Evolutionary conservation across 331 rosid species (phyloP).

Genomic region (Malus hybrid): DNA sequence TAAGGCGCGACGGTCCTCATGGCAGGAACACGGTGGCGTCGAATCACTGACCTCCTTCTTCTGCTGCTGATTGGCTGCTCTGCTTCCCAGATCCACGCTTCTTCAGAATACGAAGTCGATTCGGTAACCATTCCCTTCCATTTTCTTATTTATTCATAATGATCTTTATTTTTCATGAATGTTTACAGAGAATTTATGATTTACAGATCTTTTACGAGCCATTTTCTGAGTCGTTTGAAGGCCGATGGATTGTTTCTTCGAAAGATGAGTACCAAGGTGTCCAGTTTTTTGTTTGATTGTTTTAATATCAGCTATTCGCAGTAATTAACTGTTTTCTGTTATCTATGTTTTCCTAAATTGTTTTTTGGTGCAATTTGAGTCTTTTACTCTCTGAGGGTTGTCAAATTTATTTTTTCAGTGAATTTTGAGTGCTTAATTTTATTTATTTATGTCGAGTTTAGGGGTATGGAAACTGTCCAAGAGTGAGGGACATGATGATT

Average conservation of each 20-base stretch:
- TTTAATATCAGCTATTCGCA: not conserved
- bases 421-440: not conserved
- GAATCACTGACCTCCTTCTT: not conserved
- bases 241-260: slow-evolving; percentile 64
- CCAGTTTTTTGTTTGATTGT: no score
- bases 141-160: no score
- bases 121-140: slow-evolving; percentile 24
- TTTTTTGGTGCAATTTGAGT: no score
- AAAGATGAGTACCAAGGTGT: slow-evolving; percentile 69
- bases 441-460: slow-evolving; percentile 14
- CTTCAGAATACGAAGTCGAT: slow-evolving; percentile 3
- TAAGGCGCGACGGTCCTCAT: not conserved
- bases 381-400: not conserved
- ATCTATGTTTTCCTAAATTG: not conserved
- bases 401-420: not conserved
- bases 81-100: slow-evolving; percentile 18
- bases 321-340: not conserved
- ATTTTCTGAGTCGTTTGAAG: slow-evolving; percentile 62
- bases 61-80: slow-evolving; percentile 11
- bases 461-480: slow-evolving; percentile 63
- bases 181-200: not conserved
- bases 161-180: not conserved
- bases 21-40: not conserved
- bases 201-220: slow-evolving; percentile 77
- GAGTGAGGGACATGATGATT: slow-evolving; percentile 72